Evolutionary conservation across 495 filamentous ascomycete species (phyloP).

Genomic region (Apiosordaria backusii): DNA sequence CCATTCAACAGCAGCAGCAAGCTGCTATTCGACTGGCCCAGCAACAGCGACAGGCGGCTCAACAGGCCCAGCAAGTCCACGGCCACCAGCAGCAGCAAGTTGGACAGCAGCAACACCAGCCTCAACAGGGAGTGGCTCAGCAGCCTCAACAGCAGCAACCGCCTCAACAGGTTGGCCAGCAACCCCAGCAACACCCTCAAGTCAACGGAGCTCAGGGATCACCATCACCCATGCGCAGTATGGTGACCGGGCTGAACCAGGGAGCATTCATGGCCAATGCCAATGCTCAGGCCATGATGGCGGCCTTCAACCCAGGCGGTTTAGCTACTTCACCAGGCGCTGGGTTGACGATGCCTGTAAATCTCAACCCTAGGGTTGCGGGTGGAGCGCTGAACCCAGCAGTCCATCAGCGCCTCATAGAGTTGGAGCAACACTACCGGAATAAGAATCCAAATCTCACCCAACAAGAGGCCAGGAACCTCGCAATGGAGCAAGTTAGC

Average conservation of each 20-base stretch:
- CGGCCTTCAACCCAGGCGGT: conserved; percentile 36
- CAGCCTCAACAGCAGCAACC: conserved; percentile 37
- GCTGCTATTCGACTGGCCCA: conserved; percentile 23
- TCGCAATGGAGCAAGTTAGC: conserved; percentile 57
- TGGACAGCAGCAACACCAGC: conserved; percentile 32
- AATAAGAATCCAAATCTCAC: conserved; percentile 53
- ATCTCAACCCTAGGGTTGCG: conserved; percentile 38
- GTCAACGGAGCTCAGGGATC: conserved; percentile 36
- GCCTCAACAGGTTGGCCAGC: conserved; percentile 37
- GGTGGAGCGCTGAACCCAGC: conserved; percentile 26
- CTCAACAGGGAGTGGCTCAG: background rate
- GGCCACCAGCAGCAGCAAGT: conserved; percentile 31
- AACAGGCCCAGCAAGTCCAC: conserved; percentile 26
- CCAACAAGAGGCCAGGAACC: conserved; percentile 55
- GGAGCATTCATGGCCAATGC: conserved; percentile 43
- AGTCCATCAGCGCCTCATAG: conserved; percentile 30
- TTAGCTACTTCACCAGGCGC: conserved; percentile 40
- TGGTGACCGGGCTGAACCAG: conserved; percentile 53
- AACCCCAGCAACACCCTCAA: conserved; percentile 33
- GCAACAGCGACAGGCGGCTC: conserved; percentile 19
- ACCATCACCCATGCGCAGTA: conserved; percentile 42
- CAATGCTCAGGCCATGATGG: conserved; percentile 45
- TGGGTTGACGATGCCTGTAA: conserved; percentile 36
- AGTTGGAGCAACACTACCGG: conserved; percentile 36
- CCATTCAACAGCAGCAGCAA: conserved; percentile 50